phyloP scores from a whole-genome alignment of 805 yeast species.

The Torulaspora quercuum region DNA sequence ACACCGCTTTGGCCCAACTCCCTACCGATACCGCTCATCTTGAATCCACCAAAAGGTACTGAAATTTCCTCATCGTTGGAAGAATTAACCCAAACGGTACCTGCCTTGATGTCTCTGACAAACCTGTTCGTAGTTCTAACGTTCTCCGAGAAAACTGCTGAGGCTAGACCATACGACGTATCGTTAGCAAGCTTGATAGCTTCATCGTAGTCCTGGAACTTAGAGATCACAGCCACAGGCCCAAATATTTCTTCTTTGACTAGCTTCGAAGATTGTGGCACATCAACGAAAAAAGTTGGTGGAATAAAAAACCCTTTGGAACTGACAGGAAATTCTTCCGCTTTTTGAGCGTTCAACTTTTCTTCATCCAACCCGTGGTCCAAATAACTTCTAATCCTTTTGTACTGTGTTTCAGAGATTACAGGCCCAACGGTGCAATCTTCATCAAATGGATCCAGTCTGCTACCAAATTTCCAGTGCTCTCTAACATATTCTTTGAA shows the following conservation, averaged over 20 bases:
- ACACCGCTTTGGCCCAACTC: slow-evolving; percentile 77
- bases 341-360: slow-evolving; percentile 42
- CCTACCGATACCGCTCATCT: slow-evolving; percentile 76
- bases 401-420: slow-evolving; percentile 46
- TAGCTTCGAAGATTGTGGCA: slow-evolving; percentile 37
- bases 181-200: slow-evolving; percentile 42
- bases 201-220: slow-evolving; percentile 39
- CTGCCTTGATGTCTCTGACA: slow-evolving; percentile 61
- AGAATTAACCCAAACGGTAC: slow-evolving; percentile 67
- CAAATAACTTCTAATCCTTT: slow-evolving; percentile 42
- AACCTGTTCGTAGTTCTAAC: slow-evolving; percentile 59
- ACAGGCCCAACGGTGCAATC: slow-evolving; percentile 48
- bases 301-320: slow-evolving; percentile 37
- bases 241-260: slow-evolving; percentile 46
- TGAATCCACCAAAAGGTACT: slow-evolving; percentile 81
- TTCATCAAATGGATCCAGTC: slow-evolving; percentile 46
- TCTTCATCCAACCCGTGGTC: slow-evolving; percentile 41
- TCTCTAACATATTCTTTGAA: slow-evolving; percentile 37
- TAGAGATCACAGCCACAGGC: slow-evolving; percentile 41
- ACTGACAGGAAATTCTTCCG: slow-evolving; percentile 30
- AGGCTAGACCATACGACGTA: slow-evolving; percentile 42
- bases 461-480: slow-evolving; percentile 54
- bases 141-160: slow-evolving; percentile 63
- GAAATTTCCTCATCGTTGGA: slow-evolving; percentile 60
- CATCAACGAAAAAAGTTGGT: slow-evolving; percentile 44